Percentiles rank a stretch among this genome's conserved stretches.
phyloP scores from a whole-genome alignment of 495 filamentous ascomycete genomes.

The Podospora pseudopauciseta region DNA sequence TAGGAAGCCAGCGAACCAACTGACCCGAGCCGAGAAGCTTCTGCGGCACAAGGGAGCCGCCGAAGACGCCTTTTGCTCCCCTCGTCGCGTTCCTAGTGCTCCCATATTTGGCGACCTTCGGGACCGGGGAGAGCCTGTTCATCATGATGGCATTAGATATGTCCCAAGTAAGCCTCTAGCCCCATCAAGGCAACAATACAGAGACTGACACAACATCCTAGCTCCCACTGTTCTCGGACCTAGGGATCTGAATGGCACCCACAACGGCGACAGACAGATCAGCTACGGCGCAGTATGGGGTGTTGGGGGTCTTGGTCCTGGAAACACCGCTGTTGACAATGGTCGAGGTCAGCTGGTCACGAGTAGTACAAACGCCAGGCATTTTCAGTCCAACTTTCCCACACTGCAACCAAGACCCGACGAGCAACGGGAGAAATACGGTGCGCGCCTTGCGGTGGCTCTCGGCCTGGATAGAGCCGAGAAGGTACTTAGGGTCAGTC shows the following conservation, averaged over 20 bases:
- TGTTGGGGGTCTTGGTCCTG: slow-evolving; percentile 64
- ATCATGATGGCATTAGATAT: slow-evolving; percentile 32
- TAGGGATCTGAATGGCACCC: slow-evolving; percentile 24
- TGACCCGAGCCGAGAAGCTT: slow-evolving; percentile 60
- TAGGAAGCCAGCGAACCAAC: slow-evolving; percentile 57
- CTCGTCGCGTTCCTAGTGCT: slow-evolving; percentile 28
- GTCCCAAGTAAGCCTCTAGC: slow-evolving; percentile 13
- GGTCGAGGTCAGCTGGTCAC: slow-evolving; percentile 60
- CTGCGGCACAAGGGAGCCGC: slow-evolving; percentile 53
- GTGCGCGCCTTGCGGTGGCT: slow-evolving; percentile 74
- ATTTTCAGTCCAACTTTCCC: slow-evolving; percentile 68
- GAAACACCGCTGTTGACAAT: slow-evolving; percentile 52
- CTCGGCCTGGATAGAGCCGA: slow-evolving; percentile 71
- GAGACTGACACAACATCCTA: neutral
- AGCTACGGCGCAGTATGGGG: slow-evolving; percentile 77
- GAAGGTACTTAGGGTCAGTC: slow-evolving; percentile 52
- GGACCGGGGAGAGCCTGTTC: slow-evolving; percentile 3
- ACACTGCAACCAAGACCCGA: slow-evolving; percentile 40
- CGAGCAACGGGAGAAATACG: slow-evolving; percentile 63
- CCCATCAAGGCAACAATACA: neutral
- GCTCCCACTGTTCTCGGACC: slow-evolving; percentile 37
- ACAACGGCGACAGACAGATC: slow-evolving; percentile 39
- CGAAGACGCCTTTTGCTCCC: slow-evolving; percentile 65
- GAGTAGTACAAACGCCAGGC: slow-evolving; percentile 70
- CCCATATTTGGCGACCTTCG: neutral